Percentiles rank a stretch among this genome's conserved stretches.
These are phyloP conservation scores for Neckera pumila DNA, from an alignment of 225 moss, liverwort and hornwort species.

Conservation along the genomic window DNA sequence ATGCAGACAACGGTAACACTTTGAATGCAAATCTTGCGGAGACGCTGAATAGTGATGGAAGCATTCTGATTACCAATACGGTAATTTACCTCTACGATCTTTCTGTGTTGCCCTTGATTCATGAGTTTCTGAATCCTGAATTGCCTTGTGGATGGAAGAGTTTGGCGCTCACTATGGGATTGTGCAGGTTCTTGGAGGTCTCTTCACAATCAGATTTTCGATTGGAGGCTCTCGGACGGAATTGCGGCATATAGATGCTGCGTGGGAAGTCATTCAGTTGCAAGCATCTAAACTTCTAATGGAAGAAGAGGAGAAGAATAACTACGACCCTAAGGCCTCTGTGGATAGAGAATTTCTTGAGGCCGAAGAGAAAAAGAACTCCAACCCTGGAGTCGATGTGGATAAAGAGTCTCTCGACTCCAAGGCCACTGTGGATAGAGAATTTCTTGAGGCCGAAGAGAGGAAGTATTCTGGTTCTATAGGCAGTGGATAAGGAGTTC, in stretches of 20 bases:
- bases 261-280: slow-evolving; percentile 43
- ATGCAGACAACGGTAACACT: slow-evolving; percentile 36
- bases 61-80: slow-evolving; percentile 44
- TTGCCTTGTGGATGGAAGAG: background rate
- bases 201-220: slow-evolving; percentile 43
- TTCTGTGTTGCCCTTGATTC: background rate
- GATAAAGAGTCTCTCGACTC: background rate
- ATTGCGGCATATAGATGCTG: slow-evolving; percentile 46
- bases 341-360: background rate
- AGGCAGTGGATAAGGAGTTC: background rate
- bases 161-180: background rate
- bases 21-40: slow-evolving; percentile 47
- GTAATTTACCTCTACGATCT: background rate
- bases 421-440: background rate
- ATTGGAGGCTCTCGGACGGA: slow-evolving; percentile 45
- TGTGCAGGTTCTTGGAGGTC: slow-evolving; percentile 40
- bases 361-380: background rate
- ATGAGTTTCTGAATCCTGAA: background rate
- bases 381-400: background rate
- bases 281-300: slow-evolving; percentile 22
- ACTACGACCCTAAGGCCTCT: background rate
- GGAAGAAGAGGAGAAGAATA: background rate
- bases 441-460: background rate
- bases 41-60: slow-evolving; percentile 46
- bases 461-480: background rate